Base-by-base conservation (phyloP, 768 basidiomycete genomes). In the Kockovaella imperatae region DNA sequence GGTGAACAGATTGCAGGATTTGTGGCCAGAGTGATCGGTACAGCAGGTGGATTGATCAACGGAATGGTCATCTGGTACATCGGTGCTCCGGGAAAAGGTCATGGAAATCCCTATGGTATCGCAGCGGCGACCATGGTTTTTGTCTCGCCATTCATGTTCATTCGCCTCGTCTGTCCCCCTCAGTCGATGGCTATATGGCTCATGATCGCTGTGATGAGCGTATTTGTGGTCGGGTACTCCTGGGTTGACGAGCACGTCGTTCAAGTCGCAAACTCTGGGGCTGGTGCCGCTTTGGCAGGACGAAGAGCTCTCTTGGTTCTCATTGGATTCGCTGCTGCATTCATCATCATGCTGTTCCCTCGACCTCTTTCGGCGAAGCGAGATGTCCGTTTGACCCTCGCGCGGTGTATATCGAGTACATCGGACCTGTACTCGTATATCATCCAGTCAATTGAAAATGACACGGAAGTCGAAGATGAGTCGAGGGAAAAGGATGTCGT, bases 1-100 rank as follows among this genome's bases (percentile, higher is more conserved):
- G 78, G 79, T 7, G 79, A 82, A 61, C 80, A 81, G 59, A 74
- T 81, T 24, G 42, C 39, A 5, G 74, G 75, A 30, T 77, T 78
- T 54, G 49, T 78, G 25, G 4, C 30, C 17, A 35, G 32, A 29
- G 30, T 65, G 57, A 34, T 48, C 10, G 69, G 69, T 2, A 71
- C 69, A 0, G 39, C 57, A 11, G 4, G 52, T 10, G 69, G 69
- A 17, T 50, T 64, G 17, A 47, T 71, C 5, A 4, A 67, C 4
- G 69, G 69, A 1, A 71, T 71, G 61, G 18, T 68, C 1, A 64
- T 59, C 0, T 71, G 69, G 68, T 71, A 71, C 36, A 60, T 71
- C 30, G 69, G 69, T 11, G 50, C 75, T 6, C 23, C 23, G 20
- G 79, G 72, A 0, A 59, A 60, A 1, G 74, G 78, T 5, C 62